Percentiles rank a stretch among this genome's conserved stretches.
Evolutionary conservation across 192 early-diverging fungal species (phyloP).

Genomic region (Podila minutissima): DNA sequence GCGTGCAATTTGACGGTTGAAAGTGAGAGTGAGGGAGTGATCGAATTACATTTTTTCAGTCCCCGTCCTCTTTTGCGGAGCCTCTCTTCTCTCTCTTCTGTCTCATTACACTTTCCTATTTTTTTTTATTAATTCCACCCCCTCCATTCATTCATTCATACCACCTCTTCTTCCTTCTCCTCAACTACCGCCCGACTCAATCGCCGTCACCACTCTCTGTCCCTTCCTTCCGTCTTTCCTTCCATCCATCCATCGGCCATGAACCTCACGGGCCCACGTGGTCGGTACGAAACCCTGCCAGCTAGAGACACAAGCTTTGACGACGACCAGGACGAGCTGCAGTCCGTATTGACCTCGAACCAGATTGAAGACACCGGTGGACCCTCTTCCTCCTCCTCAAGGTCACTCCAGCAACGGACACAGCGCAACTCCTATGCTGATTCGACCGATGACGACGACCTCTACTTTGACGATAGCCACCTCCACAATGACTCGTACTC

Average conservation of each 20-base stretch:
- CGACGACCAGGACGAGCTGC: slow-evolving; percentile 28
- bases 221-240: neutral
- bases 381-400: neutral
- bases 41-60: no score
- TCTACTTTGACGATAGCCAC: slow-evolving; percentile 11
- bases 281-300: slow-evolving; percentile 31
- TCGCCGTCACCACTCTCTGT: slow-evolving; percentile 1
- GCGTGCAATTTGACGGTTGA: no score
- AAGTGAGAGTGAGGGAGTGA: no score
- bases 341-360: slow-evolving; percentile 29
- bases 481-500: slow-evolving; percentile 12
- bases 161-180: neutral
- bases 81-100: neutral
- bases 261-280: slow-evolving; percentile 1
- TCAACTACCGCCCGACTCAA: neutral
- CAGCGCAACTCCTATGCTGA: neutral
- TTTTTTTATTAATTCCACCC: no score
- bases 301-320: slow-evolving; percentile 15
- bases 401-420: slow-evolving; percentile 14
- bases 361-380: neutral
- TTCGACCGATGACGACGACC: slow-evolving; percentile 18
- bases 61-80: no score
- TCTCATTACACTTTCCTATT: neutral
- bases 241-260: neutral
- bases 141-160: neutral